These are phyloP conservation scores for Penicillium sp. DNA, from an alignment of 2,329 filamentous ascomycete species.

Conservation along the genomic window DNA sequence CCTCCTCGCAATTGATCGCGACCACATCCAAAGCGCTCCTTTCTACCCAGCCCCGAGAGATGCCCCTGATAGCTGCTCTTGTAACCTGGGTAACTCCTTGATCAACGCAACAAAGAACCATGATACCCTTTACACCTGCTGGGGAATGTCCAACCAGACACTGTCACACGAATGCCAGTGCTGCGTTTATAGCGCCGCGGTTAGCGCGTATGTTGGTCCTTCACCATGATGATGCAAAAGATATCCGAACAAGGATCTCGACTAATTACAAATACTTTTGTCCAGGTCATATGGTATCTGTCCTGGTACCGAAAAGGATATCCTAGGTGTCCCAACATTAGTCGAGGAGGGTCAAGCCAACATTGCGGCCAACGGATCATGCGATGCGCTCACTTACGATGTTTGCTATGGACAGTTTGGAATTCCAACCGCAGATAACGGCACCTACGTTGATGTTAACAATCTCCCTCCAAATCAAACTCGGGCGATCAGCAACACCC, in stretches of 20 bases:
- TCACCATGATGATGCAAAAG: neutral
- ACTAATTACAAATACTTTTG: too few species aligned
- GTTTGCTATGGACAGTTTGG: neutral
- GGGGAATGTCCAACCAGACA: neutral
- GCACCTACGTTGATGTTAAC: conserved; percentile 3
- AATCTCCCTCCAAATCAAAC: conserved; percentile 3
- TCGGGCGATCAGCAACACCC: neutral
- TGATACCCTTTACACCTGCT: neutral
- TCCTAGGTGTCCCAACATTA: neutral
- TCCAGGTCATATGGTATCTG: conserved; percentile 1
- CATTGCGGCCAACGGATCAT: conserved; percentile 1
- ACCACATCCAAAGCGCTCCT: conserved; percentile 5
- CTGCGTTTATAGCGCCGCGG: conserved; percentile 1
- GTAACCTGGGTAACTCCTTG: neutral
- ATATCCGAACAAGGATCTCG: too few species aligned
- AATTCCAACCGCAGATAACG: neutral
- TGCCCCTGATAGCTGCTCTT: conserved; percentile 1
- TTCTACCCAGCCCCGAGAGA: neutral
- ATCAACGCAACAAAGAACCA: conserved; percentile 2
- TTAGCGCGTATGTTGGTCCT: neutral
- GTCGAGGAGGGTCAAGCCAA: conserved; percentile 1
- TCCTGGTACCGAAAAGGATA: neutral
- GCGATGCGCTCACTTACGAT: conserved; percentile 1
- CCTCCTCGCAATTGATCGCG: neutral
- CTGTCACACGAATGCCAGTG: conserved; percentile 1